Evolutionary conservation across 208 protist species (phyloP).

Genomic region (Leishmania martiniquensis): DNA sequence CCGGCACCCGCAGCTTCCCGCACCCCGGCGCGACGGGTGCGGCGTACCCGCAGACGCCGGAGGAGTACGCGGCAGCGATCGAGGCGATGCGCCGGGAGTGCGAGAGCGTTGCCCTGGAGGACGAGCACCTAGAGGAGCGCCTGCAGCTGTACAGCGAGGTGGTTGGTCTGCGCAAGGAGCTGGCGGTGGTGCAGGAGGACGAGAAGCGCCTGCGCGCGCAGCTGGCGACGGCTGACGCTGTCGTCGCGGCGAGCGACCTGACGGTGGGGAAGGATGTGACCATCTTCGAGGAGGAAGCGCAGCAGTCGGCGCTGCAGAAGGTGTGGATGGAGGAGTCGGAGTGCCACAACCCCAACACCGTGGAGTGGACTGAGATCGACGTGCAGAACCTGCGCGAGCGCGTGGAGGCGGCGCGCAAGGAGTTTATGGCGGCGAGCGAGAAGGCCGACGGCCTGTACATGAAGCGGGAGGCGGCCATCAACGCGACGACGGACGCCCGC

Average conservation of each 20-base stretch:
- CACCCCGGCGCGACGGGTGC: neutral
- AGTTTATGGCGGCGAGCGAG: constrained; percentile 33
- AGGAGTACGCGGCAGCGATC: constrained; percentile 19
- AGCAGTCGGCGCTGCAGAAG: constrained; percentile 58
- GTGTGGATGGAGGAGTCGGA: constrained; percentile 55
- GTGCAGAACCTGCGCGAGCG: constrained; percentile 50
- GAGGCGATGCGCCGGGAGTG: constrained; percentile 20
- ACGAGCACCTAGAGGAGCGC: constrained; percentile 43
- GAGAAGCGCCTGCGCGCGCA: constrained; percentile 54
- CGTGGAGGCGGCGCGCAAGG: constrained; percentile 36
- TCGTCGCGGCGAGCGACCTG: constrained; percentile 42
- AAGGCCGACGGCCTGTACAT: constrained; percentile 49
- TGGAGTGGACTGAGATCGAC: constrained; percentile 54
- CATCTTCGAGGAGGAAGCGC: constrained; percentile 68
- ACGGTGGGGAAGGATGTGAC: constrained; percentile 48
- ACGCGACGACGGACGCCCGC: constrained; percentile 70
- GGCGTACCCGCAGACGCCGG: neutral
- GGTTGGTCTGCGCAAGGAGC: constrained; percentile 66
- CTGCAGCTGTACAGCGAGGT: constrained; percentile 80
- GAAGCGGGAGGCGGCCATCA: constrained; percentile 66
- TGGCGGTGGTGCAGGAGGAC: constrained; percentile 62
- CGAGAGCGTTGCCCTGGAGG: constrained; percentile 6
- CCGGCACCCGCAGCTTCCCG: neutral
- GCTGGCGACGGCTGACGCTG: constrained; percentile 32
- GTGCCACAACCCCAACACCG: constrained; percentile 50